A percentile compares a stretch with the other conserved stretches of the same genome.
Evolutionary conservation across 2,329 filamentous ascomycete species (phyloP).

Genomic region (Aureobasidium sp.): DNA sequence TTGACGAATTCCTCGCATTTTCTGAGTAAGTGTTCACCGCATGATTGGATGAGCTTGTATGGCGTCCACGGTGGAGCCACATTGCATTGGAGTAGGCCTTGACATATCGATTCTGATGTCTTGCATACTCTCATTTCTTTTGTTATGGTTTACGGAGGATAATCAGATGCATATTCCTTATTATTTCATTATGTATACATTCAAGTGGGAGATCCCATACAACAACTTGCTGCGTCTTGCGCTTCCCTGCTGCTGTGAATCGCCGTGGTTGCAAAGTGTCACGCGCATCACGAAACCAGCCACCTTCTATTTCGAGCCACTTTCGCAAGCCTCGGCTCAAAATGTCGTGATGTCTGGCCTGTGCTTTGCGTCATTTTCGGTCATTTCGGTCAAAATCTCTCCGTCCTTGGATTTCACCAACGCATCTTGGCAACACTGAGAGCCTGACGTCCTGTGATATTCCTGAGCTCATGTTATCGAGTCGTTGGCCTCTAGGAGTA

Average conservation of each 20-base stretch:
- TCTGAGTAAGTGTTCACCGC: neutral
- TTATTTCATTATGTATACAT: slow-evolving; percentile 2
- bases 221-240: neutral
- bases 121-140: slow-evolving; percentile 13
- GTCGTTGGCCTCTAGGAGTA: neutral
- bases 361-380: neutral
- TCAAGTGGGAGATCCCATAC: neutral
- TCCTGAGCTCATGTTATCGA: neutral
- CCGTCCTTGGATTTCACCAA: neutral
- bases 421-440: neutral
- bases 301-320: neutral
- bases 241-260: neutral
- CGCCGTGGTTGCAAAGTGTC: neutral
- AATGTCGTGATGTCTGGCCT: neutral
- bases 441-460: neutral
- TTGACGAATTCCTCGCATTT: slow-evolving; percentile 30
- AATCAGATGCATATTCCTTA: slow-evolving; percentile 3
- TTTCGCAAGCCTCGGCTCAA: neutral
- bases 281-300: neutral
- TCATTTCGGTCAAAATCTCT: neutral
- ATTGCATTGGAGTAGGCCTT: slow-evolving; percentile 11
- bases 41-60: slow-evolving; percentile 11
- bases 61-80: neutral
- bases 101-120: neutral
- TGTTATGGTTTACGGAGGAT: slow-evolving; percentile 8